Evolutionary conservation across 179 eudicot genomes (phyloP), one percentile per base, ranked within the genome.

Genomic region (Dionaea muscipula): DNA sequence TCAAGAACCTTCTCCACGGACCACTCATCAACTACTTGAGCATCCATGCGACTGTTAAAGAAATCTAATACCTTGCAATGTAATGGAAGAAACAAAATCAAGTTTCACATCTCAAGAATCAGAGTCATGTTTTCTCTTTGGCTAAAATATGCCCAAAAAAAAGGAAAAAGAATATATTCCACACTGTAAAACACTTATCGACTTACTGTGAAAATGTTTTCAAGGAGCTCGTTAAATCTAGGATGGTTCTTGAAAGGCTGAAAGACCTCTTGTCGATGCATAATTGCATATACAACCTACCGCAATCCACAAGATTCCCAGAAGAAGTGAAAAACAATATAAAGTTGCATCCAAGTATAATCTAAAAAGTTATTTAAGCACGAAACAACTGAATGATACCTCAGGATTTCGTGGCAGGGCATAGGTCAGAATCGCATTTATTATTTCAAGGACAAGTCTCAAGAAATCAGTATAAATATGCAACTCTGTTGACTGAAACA

Each of bases 221-320:
- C 98, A 65, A 91, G 75, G 72, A 91, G 80, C 73, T 91, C 98
- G 39, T 65, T 77, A 61, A 86, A 91, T 56, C 95, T 79, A 12
- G 98, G 94, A 72, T 91, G 98, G 67, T 66, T 80, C 72, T 73
- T 78, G 78, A 84, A 91, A 50, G 98, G 94, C 60, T 81, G 86
- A 64, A 91, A 87, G 55, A 91, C 86, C 80, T 91, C 98, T 69
- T 91, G 86, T 63, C 95, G 77, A 60, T 86, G 95, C 95, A 91
- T 78, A 61, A 86, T 78, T 16, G 98, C 98, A 69, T 91, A 91
- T 56, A 91, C 87, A 56, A 91, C 98, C 98, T 91, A 80, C 68
- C 61, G 35, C 51, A 28, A 11, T 11, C 50, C 39, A 49, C 15
- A 62, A 40, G 59, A 33, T 36, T 31, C 25, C 31, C 52, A 71